Conservation (phyloP, 2,329 filamentous ascomycete species). For the Talaromyces sp. region DNA sequence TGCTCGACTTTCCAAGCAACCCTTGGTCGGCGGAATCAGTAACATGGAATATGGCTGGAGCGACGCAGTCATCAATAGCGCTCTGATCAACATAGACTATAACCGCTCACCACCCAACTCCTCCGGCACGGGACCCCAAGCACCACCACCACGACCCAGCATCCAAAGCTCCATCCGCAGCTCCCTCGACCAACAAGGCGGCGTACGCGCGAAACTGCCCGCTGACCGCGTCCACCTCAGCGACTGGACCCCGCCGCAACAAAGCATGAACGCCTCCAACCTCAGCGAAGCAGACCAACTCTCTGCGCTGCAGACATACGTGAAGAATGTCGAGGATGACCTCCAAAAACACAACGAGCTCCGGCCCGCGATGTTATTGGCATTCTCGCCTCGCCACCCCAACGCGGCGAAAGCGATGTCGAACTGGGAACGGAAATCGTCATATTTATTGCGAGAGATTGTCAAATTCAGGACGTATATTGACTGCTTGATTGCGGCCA, state of each 20-base stretch:
- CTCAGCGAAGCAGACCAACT: conserved; percentile 78
- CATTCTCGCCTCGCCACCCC: conserved; percentile 77
- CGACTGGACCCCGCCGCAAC: conserved; percentile 84
- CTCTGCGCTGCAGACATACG: conserved; percentile 69
- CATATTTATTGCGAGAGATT: conserved; percentile 86
- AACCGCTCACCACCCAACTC: conserved; percentile 29
- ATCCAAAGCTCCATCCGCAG: conserved; percentile 61
- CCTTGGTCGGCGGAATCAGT: conserved; percentile 84
- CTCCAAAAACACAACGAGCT: conserved; percentile 83
- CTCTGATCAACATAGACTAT: conserved; percentile 58
- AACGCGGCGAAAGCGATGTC: conserved; percentile 82
- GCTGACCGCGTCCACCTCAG: conserved; percentile 80
- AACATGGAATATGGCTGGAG: conserved; percentile 99
- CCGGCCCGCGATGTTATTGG: conserved; percentile 78
- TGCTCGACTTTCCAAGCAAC: conserved; percentile 87
- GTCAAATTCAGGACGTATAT: conserved; percentile 97
- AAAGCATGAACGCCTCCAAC: conserved; percentile 82
- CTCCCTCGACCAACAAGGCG: conserved; percentile 62
- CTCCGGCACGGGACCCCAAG: conserved; percentile 28
- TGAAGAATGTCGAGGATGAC: conserved; percentile 80
- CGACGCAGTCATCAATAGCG: conserved; percentile 73
- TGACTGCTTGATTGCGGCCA: conserved; percentile 72
- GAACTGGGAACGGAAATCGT: conserved; percentile 96
- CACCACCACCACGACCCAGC: conserved; percentile 42
- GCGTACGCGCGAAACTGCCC: conserved; percentile 64